These are phyloP conservation scores for Nemophila menziesii DNA, from an alignment of 257 asterid genomes.

Conservation along the genomic window DNA sequence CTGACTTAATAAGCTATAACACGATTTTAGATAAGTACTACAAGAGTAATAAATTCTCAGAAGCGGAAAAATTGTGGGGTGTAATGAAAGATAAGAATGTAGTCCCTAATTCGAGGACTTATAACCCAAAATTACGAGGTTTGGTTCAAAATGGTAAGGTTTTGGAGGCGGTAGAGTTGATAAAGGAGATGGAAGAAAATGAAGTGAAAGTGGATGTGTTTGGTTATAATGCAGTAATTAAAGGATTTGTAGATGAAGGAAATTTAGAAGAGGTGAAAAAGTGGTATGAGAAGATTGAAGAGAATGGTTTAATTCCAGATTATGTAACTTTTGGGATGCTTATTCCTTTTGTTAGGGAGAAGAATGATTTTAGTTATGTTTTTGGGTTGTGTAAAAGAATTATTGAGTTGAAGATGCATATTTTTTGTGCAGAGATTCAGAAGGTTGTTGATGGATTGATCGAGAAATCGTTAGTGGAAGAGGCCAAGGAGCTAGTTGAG, in stretches of 20 bases:
- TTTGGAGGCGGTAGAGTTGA: conserved; percentile 19
- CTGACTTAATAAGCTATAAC: no score
- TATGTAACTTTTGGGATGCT: conserved; percentile 14
- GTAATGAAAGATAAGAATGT: conserved; percentile 18
- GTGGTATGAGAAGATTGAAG: conserved; percentile 22
- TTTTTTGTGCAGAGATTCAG: conserved; percentile 31
- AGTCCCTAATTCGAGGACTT: conserved; percentile 23
- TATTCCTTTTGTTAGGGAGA: conserved; percentile 21
- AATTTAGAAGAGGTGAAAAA: conserved; percentile 28
- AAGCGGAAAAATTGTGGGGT: conserved; percentile 32
- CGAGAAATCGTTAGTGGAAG: conserved; percentile 12
- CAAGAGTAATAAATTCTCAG: conserved; percentile 19
- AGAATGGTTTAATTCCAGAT: conserved; percentile 16
- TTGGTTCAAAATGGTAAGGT: conserved; percentile 18
- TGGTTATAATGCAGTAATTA: conserved; percentile 22
- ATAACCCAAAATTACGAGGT: conserved; percentile 27
- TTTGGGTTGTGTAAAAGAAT: conserved; percentile 34
- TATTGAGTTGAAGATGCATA: no score
- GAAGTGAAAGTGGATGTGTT: conserved; percentile 26
- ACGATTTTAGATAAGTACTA: conserved; percentile 20
- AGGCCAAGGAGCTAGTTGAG: neutral
- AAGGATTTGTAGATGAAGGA: conserved; percentile 22
- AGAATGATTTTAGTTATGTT: conserved; percentile 31
- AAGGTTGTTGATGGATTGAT: conserved; percentile 32
- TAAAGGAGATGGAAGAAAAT: conserved; percentile 19